Conservation (phyloP, 495 filamentous ascomycete genomes). For the Xylaria scruposa region DNA sequence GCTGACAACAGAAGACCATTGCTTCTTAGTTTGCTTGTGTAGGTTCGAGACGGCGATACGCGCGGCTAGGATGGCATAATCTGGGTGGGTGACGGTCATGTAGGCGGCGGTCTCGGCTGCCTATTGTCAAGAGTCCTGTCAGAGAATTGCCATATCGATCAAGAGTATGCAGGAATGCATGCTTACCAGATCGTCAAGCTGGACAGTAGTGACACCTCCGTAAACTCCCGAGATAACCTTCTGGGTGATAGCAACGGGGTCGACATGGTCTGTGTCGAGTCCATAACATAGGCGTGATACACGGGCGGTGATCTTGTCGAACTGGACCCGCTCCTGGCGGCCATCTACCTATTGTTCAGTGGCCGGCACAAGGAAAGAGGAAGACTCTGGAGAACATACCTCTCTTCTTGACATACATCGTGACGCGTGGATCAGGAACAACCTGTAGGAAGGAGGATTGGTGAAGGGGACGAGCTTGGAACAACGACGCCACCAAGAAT, state of each 20-base stretch:
- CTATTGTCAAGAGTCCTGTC: constrained; percentile 50
- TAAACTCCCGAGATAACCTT: constrained; percentile 99
- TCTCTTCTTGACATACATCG: constrained; percentile 67
- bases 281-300: constrained; percentile 97
- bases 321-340: constrained; percentile 99
- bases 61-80: constrained; percentile 98
- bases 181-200: constrained; percentile 94
- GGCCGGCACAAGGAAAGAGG: not conserved
- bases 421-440: constrained; percentile 30
- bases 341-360: constrained; percentile 70
- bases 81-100: constrained; percentile 99
- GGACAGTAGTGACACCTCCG: constrained; percentile 93
- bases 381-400: constrained; percentile 50
- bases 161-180: constrained; percentile 18
- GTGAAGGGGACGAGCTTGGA: constrained; percentile 16
- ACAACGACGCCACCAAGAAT: constrained; percentile 17
- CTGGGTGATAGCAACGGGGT: constrained; percentile 96
- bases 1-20: constrained; percentile 90
- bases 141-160: constrained; percentile 4
- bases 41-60: constrained; percentile 99
- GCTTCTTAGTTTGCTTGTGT: constrained; percentile 99
- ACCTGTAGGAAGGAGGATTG: not conserved
- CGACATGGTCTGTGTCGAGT: constrained; percentile 93
- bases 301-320: constrained; percentile 99
- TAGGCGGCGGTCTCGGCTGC: constrained; percentile 98